Conservation (phyloP, 176 grass and related monocot genomes). For the Aegilops bicornis region DNA sequence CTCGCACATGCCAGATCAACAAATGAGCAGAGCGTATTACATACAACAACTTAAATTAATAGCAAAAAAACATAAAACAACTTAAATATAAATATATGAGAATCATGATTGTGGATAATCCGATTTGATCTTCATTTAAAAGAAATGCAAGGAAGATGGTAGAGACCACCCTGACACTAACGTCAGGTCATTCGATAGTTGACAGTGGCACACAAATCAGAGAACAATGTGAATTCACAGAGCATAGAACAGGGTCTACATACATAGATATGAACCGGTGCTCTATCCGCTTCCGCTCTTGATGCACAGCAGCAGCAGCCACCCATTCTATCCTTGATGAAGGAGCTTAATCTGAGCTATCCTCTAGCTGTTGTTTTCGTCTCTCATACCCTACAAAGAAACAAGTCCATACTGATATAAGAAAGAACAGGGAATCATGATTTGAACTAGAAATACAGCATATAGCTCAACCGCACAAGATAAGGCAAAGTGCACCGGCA, state of each 20-base stretch:
- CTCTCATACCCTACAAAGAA: constrained; percentile 47
- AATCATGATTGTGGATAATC: not conserved
- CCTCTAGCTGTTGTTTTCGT: constrained; percentile 41
- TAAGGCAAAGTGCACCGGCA: not conserved
- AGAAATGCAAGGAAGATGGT: not conserved
- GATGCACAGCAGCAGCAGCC: constrained; percentile 81
- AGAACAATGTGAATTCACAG: not conserved
- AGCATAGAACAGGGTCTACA: constrained; percentile 20
- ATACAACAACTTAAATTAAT: not conserved
- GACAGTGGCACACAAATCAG: not conserved
- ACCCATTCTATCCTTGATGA: constrained; percentile 64
- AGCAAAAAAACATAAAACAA: not conserved
- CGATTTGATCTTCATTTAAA: not conserved
- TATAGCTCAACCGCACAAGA: not conserved
- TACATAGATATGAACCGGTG: constrained; percentile 72
- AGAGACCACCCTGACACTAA: not conserved
- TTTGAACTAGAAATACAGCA: not conserved
- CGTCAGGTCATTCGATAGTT: not conserved
- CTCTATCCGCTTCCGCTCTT: constrained; percentile 52
- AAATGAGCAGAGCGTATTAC: not conserved
- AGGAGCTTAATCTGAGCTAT: constrained; percentile 24
- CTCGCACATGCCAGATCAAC: not conserved
- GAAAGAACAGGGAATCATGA: constrained; percentile 3
- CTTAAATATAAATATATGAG: not conserved
- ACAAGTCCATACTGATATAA: not conserved